phyloP scores from a whole-genome alignment of 2,329 filamentous ascomycete genomes.

The Samsoniella hepiali region DNA sequence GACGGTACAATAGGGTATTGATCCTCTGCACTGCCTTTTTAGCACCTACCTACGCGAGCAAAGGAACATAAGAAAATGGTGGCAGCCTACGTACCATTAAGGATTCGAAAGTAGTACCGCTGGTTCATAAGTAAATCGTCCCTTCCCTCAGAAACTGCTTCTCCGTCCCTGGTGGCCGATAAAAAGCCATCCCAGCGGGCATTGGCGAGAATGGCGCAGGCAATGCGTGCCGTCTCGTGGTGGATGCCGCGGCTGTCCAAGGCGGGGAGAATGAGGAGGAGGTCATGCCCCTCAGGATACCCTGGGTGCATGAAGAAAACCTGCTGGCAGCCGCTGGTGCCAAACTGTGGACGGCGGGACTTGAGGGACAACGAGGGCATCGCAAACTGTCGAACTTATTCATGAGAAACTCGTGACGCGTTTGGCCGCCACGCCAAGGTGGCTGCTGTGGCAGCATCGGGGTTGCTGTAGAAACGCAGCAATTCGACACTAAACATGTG shows the following conservation, averaged over 20 bases:
- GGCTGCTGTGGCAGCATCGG: too few relatives aligned
- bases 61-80: not conserved
- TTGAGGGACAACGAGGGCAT: too few relatives aligned
- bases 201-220: not conserved
- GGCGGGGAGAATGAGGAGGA: too few relatives aligned
- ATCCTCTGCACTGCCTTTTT: slow-evolving; percentile 11
- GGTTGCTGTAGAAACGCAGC: too few relatives aligned
- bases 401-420: too few relatives aligned
- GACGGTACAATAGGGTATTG: slow-evolving; percentile 16
- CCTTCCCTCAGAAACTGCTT: not conserved
- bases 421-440: too few relatives aligned
- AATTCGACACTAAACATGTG: too few relatives aligned
- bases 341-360: too few relatives aligned
- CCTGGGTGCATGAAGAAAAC: too few relatives aligned
- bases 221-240: not conserved
- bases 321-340: too few relatives aligned
- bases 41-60: not conserved
- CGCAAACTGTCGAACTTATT: too few relatives aligned
- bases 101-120: slow-evolving; percentile 1
- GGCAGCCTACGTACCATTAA: not conserved
- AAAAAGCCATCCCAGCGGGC: slow-evolving; percentile 15
- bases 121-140: not conserved
- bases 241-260: not conserved
- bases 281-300: too few relatives aligned
- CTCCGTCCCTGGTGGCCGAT: slow-evolving; percentile 10